A percentile compares a stretch with the other conserved stretches of the same genome.
These are phyloP conservation scores for Colletotrichum horii DNA, from an alignment of 2,329 filamentous ascomycete genomes.

Conservation along the genomic window DNA sequence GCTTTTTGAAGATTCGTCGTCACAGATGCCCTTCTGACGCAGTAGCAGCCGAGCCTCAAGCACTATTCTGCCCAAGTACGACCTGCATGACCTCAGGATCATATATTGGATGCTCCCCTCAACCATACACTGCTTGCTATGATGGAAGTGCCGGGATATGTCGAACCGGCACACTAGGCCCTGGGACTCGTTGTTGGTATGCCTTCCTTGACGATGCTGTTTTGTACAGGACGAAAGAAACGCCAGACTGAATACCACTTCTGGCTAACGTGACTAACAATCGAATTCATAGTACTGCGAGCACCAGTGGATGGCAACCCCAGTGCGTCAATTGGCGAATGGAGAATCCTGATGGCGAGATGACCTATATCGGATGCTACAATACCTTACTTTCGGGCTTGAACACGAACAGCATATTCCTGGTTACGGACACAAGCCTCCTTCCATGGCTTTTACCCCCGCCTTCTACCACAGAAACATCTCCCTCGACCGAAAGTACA, in stretches of 20 bases:
- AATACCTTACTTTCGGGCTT: background rate
- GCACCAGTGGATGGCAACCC: background rate
- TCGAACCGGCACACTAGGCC: background rate
- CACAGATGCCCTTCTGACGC: background rate
- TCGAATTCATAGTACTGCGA: background rate
- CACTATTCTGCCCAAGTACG: background rate
- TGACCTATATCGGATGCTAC: background rate
- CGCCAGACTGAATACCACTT: too few relatives aligned
- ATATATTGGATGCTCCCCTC: background rate
- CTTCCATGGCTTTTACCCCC: background rate
- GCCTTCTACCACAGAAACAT: background rate
- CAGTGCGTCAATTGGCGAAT: background rate
- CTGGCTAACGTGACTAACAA: background rate
- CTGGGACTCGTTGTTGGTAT: background rate
- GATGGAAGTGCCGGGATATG: background rate
- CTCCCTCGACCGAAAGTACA: background rate
- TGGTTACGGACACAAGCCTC: background rate
- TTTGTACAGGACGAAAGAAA: background rate
- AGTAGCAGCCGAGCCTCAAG: background rate
- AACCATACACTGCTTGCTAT: background rate
- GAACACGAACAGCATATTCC: background rate
- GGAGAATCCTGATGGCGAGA: background rate
- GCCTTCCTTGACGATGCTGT: background rate
- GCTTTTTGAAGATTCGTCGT: background rate
- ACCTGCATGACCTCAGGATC: background rate